Evolutionary conservation across 768 basidiomycete species (phyloP).

Genomic region (Lentinula aciculospora): DNA sequence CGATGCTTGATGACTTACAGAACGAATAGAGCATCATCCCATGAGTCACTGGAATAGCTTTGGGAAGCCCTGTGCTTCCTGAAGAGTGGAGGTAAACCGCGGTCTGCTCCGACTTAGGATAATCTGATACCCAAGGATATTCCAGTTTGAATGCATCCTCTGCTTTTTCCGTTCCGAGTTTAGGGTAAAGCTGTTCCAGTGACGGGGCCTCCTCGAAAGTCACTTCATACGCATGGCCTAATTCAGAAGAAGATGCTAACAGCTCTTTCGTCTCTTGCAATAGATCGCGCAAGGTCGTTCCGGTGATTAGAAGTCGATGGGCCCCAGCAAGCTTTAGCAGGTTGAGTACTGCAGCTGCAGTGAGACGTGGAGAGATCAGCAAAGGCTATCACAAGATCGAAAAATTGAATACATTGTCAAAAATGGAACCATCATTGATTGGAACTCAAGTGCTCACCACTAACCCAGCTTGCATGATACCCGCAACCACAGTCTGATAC

Average conservation of each 20-base stretch:
- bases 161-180: constrained; percentile 16
- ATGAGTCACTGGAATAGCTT: constrained; percentile 17
- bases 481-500: constrained; percentile 8
- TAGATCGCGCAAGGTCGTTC: constrained; percentile 8
- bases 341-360: constrained; percentile 13
- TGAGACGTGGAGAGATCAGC: constrained; percentile 16
- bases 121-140: constrained; percentile 1
- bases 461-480: constrained; percentile 9
- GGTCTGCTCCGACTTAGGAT: constrained; percentile 10
- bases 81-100: constrained; percentile 1
- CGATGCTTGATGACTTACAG: not conserved
- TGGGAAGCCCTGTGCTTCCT: constrained; percentile 8
- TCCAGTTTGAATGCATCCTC: constrained; percentile 16
- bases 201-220: constrained; percentile 26
- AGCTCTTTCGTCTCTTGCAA: constrained; percentile 10
- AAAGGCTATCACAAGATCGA: constrained; percentile 14
- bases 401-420: not conserved
- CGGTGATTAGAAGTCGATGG: constrained; percentile 13
- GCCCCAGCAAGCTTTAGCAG: constrained; percentile 17
- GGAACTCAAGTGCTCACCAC: constrained; percentile 4
- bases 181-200: constrained; percentile 25
- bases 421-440: not conserved
- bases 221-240: not conserved
- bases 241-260: not conserved
- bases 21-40: constrained; percentile 12